Base-by-base conservation (phyloP, 1,284 basidiomycete species). In the Coniferiporia weirii region DNA sequence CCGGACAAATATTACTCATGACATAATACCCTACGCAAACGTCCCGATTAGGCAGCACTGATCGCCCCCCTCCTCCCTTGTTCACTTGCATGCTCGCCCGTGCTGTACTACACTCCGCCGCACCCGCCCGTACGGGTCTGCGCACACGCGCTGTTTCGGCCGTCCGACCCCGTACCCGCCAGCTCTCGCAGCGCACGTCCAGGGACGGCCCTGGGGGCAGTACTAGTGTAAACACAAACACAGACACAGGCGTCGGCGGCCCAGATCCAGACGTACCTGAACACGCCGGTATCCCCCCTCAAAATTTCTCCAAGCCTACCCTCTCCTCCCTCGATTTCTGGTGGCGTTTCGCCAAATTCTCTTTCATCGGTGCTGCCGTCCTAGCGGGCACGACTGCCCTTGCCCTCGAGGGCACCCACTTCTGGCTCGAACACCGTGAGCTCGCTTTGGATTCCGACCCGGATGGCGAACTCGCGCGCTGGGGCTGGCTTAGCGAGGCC, bases 401-500 rank as follows among this genome's bases (percentile, higher is more conserved):
- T 0, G 75, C 72, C 3, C 85, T 82, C 62, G 85, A 88, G 65
- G 83, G 76, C 2, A 70, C 79, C 0, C 91, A 93, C 66, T 65
- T 82, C 50, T 93, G 83, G 76, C 82, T 91, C 43, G 91, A 93
- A 71, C 75, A 81, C 40, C 73, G 81, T 22, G 78, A 76, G 56
- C 77, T 92, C 40, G 75, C 76, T 1, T 70, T 70, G 1, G 64
- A 66, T 1, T 63, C 80, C 32, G 78, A 84, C 57, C 66, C 67
- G 38, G 82, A 87, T 60, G 72, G 75, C 35, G 84, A 87, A 52
- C 75, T 74, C 7, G 72, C 71, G 53, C 74, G 72, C 61, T 93
- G 83, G 81, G 85, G 86, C 63, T 94, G 91, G 92, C 79, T 85
- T 65, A 68, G 78, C 9, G 87, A 91, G 61, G 77, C 78, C 38